These are phyloP conservation scores for Sugiyamaella smithiae DNA, from an alignment of 805 yeast genomes.

Conservation along the genomic window DNA sequence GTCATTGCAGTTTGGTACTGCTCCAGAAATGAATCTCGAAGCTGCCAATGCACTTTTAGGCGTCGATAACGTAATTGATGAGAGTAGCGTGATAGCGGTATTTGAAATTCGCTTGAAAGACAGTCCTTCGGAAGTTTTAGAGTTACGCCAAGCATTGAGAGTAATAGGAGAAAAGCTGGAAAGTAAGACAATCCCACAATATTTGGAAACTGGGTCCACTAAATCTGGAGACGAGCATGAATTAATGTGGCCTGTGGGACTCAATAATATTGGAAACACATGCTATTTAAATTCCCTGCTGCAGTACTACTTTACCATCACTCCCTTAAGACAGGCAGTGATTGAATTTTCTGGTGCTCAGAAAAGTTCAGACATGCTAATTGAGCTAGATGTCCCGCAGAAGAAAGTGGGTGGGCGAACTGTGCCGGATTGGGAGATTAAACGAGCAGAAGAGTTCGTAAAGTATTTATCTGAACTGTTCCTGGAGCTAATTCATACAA, in stretches of 20 bases:
- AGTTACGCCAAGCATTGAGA: conserved; percentile 55
- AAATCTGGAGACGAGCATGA: conserved; percentile 24
- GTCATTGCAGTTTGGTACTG: conserved; percentile 15
- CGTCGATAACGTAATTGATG: conserved; percentile 50
- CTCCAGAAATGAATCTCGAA: conserved; percentile 28
- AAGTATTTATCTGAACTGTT: conserved; percentile 69
- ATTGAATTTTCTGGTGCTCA: conserved; percentile 45
- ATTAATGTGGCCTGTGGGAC: conserved; percentile 82
- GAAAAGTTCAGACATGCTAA: not conserved
- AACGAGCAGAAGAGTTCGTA: conserved; percentile 78
- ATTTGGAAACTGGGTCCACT: conserved; percentile 60
- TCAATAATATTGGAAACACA: conserved; percentile 93
- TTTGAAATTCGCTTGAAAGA: conserved; percentile 49
- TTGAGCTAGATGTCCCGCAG: conserved; percentile 12
- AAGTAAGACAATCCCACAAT: conserved; percentile 55
- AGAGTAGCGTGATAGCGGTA: conserved; percentile 51
- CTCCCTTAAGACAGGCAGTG: conserved; percentile 71
- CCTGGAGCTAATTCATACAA: conserved; percentile 61
- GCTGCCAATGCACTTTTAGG: conserved; percentile 52
- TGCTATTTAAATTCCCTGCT: conserved; percentile 88
- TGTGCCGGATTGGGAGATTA: conserved; percentile 74
- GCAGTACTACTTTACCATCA: conserved; percentile 84
- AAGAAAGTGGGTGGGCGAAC: conserved; percentile 86
- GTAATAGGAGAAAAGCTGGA: conserved; percentile 53
- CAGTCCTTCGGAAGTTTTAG: conserved; percentile 48